Evolutionary conservation across 164 flowering plant species (phyloP).

Genomic region (Magnolia changhungtana): DNA sequence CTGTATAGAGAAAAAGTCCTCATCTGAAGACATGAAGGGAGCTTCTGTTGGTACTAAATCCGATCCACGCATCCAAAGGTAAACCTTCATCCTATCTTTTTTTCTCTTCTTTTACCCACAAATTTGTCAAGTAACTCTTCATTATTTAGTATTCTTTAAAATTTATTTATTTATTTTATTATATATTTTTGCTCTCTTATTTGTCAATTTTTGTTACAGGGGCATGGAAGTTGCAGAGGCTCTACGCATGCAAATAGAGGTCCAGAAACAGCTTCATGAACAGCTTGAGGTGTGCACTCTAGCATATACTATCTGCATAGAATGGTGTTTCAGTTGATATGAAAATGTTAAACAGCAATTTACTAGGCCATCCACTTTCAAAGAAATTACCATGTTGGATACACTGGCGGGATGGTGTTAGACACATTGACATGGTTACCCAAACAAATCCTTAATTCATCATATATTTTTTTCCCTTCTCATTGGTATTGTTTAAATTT

Average conservation of each 20-base stretch:
- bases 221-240: slow-evolving; percentile 73
- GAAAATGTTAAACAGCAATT: too few species aligned
- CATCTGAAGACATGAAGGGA: slow-evolving; percentile 43
- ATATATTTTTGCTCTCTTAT: background rate
- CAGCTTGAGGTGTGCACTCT: slow-evolving; percentile 52
- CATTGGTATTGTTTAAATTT: too few species aligned
- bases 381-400: too few species aligned
- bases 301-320: background rate
- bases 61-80: slow-evolving; percentile 45
- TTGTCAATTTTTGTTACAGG: slow-evolving; percentile 29
- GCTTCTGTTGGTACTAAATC: slow-evolving; percentile 25
- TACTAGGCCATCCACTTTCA: too few species aligned
- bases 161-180: too few species aligned
- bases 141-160: too few species aligned
- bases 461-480: too few species aligned
- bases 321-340: too few species aligned
- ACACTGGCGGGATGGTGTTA: too few species aligned
- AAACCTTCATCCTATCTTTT: background rate
- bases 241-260: slow-evolving; percentile 74
- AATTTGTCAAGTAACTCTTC: background rate
- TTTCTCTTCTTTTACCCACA: background rate
- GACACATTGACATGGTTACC: too few species aligned
- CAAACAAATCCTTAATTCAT: too few species aligned
- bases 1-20: slow-evolving; percentile 41
- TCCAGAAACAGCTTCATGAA: slow-evolving; percentile 76